Conservation (phyloP, 2,329 filamentous ascomycete genomes). For the Camillea tinctor region DNA sequence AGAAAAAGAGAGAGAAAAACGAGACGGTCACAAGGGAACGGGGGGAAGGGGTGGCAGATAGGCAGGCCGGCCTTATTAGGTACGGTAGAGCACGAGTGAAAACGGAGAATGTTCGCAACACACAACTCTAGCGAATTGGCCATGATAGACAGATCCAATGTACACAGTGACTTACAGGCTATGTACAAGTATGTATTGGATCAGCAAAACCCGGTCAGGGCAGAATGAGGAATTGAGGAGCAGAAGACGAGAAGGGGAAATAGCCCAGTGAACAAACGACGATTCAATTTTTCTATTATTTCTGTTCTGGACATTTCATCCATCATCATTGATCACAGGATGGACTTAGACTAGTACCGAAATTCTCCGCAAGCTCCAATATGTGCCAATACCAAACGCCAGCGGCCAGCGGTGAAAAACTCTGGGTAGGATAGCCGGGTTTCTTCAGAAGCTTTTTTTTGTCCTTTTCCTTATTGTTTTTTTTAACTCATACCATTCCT, state of each 20-base stretch:
- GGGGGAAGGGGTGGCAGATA: slow-evolving; percentile 33
- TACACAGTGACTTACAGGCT: not conserved
- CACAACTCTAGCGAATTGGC: not conserved
- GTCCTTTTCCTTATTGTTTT: not conserved
- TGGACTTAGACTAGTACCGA: slow-evolving; percentile 16
- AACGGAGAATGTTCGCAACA: not conserved
- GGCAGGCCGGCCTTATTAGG: slow-evolving; percentile 25
- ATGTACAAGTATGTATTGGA: not conserved
- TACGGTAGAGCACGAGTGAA: slow-evolving; percentile 25
- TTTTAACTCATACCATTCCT: slow-evolving; percentile 12
- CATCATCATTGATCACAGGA: slow-evolving; percentile 4
- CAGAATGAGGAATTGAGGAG: too few relatives aligned
- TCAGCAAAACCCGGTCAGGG: not conserved
- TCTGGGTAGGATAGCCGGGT: slow-evolving; percentile 12
- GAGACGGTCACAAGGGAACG: slow-evolving; percentile 29
- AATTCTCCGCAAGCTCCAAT: slow-evolving; percentile 12
- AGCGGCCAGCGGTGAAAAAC: slow-evolving; percentile 12
- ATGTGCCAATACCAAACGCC: slow-evolving; percentile 18
- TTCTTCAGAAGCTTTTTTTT: slow-evolving; percentile 11
- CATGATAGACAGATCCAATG: slow-evolving; percentile 4
- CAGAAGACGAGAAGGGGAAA: not conserved
- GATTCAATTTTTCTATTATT: not conserved
- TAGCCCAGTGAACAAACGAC: not conserved
- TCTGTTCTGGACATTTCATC: slow-evolving; percentile 3
- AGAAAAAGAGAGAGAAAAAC: slow-evolving; percentile 17